phyloP scores from a whole-genome alignment of 352 stramenopile species.

The Phytophthora multivora region DNA sequence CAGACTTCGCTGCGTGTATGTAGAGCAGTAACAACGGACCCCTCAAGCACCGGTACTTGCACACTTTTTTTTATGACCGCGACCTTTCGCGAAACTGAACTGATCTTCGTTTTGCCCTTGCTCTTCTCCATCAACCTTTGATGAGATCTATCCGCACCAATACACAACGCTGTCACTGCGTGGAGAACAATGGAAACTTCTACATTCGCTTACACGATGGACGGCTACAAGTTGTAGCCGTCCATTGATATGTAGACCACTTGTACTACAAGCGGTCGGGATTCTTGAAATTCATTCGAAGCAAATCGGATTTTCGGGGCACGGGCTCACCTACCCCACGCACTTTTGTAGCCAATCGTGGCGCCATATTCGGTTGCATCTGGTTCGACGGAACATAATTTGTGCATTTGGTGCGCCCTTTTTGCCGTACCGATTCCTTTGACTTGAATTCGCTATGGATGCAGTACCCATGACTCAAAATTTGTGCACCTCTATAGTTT shows the following conservation, averaged over 20 bases:
- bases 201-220: too few species aligned
- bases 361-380: conserved; percentile 4
- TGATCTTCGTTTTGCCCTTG: conserved; percentile 1
- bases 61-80: conserved; percentile 9
- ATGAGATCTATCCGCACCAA: too few species aligned
- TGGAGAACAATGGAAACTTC: too few species aligned
- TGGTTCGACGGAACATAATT: conserved; percentile 17
- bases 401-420: conserved; percentile 12
- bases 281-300: too few species aligned
- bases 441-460: conserved; percentile 13
- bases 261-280: too few species aligned
- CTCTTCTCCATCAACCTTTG: background rate
- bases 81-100: conserved; percentile 19
- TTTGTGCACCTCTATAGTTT: conserved; percentile 12
- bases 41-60: conserved; percentile 5
- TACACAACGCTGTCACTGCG: too few species aligned
- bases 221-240: too few species aligned
- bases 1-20: background rate
- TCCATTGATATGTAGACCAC: too few species aligned
- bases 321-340: conserved; percentile 16
- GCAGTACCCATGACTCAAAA: conserved; percentile 15
- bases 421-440: conserved; percentile 8
- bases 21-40: background rate
- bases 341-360: conserved; percentile 15
- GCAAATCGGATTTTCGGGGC: conserved; percentile 10